These are phyloP conservation scores for Daldinia loculata DNA, from an alignment of 495 filamentous ascomycete genomes.

Conservation along the genomic window DNA sequence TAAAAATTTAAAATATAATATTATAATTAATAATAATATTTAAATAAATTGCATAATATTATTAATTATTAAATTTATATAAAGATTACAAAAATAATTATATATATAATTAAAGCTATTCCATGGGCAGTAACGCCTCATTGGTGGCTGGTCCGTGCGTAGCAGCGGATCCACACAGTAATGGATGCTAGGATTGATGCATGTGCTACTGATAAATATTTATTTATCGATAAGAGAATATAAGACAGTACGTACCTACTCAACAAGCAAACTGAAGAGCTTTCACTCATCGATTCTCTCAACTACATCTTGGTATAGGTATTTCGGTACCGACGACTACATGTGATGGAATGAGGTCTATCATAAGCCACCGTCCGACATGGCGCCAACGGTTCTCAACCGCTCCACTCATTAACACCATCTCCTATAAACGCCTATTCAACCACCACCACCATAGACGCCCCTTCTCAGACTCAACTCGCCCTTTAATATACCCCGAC, in stretches of 20 bases:
- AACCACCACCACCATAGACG: not conserved
- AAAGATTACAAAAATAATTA: too few species aligned
- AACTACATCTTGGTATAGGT: not conserved
- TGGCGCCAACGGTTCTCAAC: conserved; percentile 20
- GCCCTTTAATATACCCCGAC: conserved; percentile 55
- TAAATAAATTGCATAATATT: too few species aligned
- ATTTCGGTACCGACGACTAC: not conserved
- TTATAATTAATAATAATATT: too few species aligned
- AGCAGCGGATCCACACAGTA: too few species aligned
- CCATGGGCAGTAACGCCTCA: too few species aligned
- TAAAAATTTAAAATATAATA: too few species aligned
- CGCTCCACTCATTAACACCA: not conserved
- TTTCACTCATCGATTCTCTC: not conserved
- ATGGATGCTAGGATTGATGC: too few species aligned
- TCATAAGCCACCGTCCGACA: conserved; percentile 4
- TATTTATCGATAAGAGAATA: conserved; percentile 14
- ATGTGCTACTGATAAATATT: not conserved
- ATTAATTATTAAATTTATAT: too few species aligned
- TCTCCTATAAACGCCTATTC: not conserved
- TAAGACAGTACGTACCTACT: not conserved
- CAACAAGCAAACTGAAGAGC: not conserved
- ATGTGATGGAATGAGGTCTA: conserved; percentile 37
- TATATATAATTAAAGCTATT: too few species aligned
- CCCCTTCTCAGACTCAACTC: conserved; percentile 19
- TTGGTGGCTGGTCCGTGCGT: too few species aligned